These are phyloP conservation scores for Saccharomycopsis lassenensis DNA, from an alignment of 805 yeast species.

Conservation along the genomic window DNA sequence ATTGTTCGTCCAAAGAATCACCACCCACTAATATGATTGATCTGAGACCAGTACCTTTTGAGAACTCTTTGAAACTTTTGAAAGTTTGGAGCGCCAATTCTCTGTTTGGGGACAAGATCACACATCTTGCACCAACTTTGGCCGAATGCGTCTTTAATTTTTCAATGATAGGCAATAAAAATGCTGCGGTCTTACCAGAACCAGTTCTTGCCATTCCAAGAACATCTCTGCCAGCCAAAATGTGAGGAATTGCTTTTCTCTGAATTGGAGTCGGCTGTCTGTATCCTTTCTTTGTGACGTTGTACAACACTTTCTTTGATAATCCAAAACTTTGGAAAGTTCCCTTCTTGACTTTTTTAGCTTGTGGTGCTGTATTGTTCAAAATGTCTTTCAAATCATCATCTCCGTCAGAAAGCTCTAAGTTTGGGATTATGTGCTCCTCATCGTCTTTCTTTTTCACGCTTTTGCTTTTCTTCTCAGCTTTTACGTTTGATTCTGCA, in stretches of 20 bases:
- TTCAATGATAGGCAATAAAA: constrained; percentile 82
- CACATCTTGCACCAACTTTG: constrained; percentile 79
- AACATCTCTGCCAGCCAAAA: constrained; percentile 80
- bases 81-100: constrained; percentile 91
- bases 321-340: constrained; percentile 87
- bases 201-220: constrained; percentile 99
- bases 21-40: constrained; percentile 87
- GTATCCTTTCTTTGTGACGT: constrained; percentile 76
- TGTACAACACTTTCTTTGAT: constrained; percentile 55
- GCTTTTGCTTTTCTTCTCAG: constrained; percentile 17
- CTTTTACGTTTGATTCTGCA: constrained; percentile 13
- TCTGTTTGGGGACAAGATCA: constrained; percentile 88
- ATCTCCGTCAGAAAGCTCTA: constrained; percentile 44
- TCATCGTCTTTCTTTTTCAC: constrained; percentile 15
- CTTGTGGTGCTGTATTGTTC: constrained; percentile 29
- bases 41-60: constrained; percentile 74
- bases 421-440: constrained; percentile 31
- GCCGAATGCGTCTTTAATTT: constrained; percentile 75
- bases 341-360: constrained; percentile 60
- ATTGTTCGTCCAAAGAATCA: constrained; percentile 96
- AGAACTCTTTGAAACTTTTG: constrained; percentile 80
- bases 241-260: constrained; percentile 85
- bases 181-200: constrained; percentile 98
- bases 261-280: constrained; percentile 97
- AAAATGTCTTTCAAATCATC: constrained; percentile 38